Conservation (phyloP, 2,329 filamentous ascomycete genomes). For the Xenoacremonium recifei region DNA sequence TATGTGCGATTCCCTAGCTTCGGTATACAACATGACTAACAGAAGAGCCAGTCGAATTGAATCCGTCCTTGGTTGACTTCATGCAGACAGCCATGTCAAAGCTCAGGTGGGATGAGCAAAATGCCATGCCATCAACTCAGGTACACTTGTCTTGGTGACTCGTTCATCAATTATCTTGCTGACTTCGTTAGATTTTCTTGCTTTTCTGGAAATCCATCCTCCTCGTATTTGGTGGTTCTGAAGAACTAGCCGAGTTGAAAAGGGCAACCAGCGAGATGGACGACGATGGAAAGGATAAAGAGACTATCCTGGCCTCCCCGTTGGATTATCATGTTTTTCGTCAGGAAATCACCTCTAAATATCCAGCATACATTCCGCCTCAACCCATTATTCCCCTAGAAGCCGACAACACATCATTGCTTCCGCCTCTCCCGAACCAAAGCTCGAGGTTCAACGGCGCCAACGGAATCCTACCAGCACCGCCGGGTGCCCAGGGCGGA, state of each 20-base stretch:
- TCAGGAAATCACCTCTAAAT: slow-evolving; percentile 96
- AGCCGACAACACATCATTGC: slow-evolving; percentile 83
- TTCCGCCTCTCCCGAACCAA: slow-evolving; percentile 81
- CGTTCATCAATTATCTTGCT: slow-evolving; percentile 9
- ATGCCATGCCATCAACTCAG: slow-evolving; percentile 59
- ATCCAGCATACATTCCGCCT: slow-evolving; percentile 92
- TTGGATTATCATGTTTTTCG: slow-evolving; percentile 95
- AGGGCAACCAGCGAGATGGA: slow-evolving; percentile 62
- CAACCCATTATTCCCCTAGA: slow-evolving; percentile 81
- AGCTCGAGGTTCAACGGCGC: slow-evolving; percentile 59
- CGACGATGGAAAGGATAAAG: slow-evolving; percentile 62
- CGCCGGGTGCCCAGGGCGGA: slow-evolving; percentile 52
- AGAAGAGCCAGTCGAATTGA: slow-evolving; percentile 47
- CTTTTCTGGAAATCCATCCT: slow-evolving; percentile 91
- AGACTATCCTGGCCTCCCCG: slow-evolving; percentile 88
- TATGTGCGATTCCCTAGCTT: slow-evolving; percentile 30
- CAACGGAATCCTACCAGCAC: slow-evolving; percentile 60
- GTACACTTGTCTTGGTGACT: slow-evolving; percentile 35
- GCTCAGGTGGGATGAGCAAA: slow-evolving; percentile 71
- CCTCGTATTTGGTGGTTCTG: slow-evolving; percentile 77
- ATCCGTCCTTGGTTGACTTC: slow-evolving; percentile 68
- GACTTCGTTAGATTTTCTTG: slow-evolving; percentile 61
- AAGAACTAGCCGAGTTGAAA: slow-evolving; percentile 73
- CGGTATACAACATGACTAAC: slow-evolving; percentile 9
- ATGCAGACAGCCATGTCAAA: slow-evolving; percentile 68